These are phyloP conservation scores for Podospora conica DNA, from an alignment of 495 filamentous ascomycete genomes.

Conservation along the genomic window DNA sequence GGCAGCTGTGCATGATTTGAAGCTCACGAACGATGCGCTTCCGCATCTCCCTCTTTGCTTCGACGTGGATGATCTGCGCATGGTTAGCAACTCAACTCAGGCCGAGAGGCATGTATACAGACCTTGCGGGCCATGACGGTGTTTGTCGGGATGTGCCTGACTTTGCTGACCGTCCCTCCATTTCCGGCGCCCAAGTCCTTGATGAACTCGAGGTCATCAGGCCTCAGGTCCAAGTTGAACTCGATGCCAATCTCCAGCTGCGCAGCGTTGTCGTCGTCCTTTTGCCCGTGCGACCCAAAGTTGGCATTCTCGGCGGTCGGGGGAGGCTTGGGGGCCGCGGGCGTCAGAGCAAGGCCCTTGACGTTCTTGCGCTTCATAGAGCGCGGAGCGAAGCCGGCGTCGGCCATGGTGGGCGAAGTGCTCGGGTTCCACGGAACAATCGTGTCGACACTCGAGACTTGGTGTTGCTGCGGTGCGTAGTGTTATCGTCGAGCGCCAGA, in stretches of 20 bases:
- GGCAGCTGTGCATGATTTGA: constrained; percentile 97
- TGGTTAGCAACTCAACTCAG: not conserved
- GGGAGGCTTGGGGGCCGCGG: constrained; percentile 51
- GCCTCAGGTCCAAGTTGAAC: constrained; percentile 85
- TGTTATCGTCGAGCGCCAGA: not conserved
- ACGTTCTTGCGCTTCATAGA: constrained; percentile 97
- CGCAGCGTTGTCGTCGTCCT: constrained; percentile 55
- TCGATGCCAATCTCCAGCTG: constrained; percentile 94
- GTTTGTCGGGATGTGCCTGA: constrained; percentile 88
- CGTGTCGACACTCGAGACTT: not conserved
- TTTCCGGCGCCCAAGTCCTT: constrained; percentile 95
- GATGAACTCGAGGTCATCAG: constrained; percentile 85
- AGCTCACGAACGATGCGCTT: constrained; percentile 94
- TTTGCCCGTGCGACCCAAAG: constrained; percentile 50
- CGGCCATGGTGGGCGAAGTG: constrained; percentile 57
- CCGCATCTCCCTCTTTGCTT: constrained; percentile 91
- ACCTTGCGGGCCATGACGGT: constrained; percentile 98
- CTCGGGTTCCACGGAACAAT: not conserved
- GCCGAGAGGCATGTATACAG: constrained; percentile 17
- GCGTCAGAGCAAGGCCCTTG: constrained; percentile 83
- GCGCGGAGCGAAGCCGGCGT: constrained; percentile 69
- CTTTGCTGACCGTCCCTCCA: constrained; percentile 96
- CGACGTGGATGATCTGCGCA: constrained; percentile 89
- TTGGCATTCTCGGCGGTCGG: constrained; percentile 37
- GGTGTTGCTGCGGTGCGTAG: not conserved